phyloP scores from a whole-genome alignment of 306 rosid genomes.

The Malus domestica region ASM211411v1 NC_041802.1:19990501-19991000 shows the following conservation, averaged over 20 bases:
- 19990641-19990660: not conserved
- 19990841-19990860: not conserved
- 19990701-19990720: too few relatives aligned
- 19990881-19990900: not conserved
- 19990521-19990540: not conserved
- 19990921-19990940: conserved; percentile 15
- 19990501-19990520: not conserved
- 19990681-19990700: too few relatives aligned
- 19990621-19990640: not conserved
- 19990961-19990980: conserved; percentile 4
- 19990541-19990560: not conserved
- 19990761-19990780: too few relatives aligned
- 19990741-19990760: too few relatives aligned
- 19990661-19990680: not conserved
- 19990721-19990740: too few relatives aligned
- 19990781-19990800: too few relatives aligned
- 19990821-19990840: too few relatives aligned
- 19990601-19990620: not conserved
- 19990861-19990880: not conserved
- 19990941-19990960: conserved; percentile 6
- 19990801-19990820: too few relatives aligned
- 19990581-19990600: not conserved
- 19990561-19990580: not conserved
- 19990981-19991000: conserved; percentile 50
- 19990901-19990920: conserved; percentile 34